Conservation (phyloP, 495 filamentous ascomycete species). For the Staphylotrichum tortipilum region DNA sequence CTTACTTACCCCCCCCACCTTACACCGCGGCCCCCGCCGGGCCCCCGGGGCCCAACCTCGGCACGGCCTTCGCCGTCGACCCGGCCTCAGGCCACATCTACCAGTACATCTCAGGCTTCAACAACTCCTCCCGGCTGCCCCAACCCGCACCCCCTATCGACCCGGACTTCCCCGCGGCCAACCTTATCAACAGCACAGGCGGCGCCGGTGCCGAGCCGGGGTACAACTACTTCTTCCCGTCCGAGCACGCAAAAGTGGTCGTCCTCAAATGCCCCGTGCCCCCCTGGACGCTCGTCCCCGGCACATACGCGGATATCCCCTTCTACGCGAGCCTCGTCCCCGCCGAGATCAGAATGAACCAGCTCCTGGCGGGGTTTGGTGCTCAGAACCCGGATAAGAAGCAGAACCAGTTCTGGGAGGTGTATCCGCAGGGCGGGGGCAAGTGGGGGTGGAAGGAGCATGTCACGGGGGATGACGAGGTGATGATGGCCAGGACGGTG, state of each 20-base stretch:
- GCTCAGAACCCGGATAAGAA: constrained; percentile 30
- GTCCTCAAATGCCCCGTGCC: constrained; percentile 33
- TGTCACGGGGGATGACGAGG: constrained; percentile 2
- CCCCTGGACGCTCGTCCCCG: constrained; percentile 35
- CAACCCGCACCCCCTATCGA: constrained; percentile 32
- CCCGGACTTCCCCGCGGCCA: constrained; percentile 43
- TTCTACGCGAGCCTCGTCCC: constrained; percentile 36
- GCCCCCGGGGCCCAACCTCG: neutral
- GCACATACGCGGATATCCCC: constrained; percentile 14
- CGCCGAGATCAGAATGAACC: constrained; percentile 29
- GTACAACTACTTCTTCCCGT: constrained; percentile 44
- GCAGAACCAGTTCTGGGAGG: constrained; percentile 37
- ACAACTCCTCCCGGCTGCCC: constrained; percentile 21
- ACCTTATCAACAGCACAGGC: constrained; percentile 48
- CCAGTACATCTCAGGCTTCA: constrained; percentile 16
- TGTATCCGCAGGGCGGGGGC: constrained; percentile 16
- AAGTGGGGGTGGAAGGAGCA: constrained; percentile 11
- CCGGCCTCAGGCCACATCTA: neutral
- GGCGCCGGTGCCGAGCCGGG: constrained; percentile 45
- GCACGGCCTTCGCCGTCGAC: constrained; percentile 7
- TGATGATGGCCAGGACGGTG: constrained; percentile 7
- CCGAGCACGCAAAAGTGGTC: constrained; percentile 40
- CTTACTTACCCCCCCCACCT: neutral
- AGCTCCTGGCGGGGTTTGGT: constrained; percentile 41
- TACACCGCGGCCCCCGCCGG: neutral